Conservation (phyloP, 371 early-diverging fungal genomes). For the Mucor indicus region DNA sequence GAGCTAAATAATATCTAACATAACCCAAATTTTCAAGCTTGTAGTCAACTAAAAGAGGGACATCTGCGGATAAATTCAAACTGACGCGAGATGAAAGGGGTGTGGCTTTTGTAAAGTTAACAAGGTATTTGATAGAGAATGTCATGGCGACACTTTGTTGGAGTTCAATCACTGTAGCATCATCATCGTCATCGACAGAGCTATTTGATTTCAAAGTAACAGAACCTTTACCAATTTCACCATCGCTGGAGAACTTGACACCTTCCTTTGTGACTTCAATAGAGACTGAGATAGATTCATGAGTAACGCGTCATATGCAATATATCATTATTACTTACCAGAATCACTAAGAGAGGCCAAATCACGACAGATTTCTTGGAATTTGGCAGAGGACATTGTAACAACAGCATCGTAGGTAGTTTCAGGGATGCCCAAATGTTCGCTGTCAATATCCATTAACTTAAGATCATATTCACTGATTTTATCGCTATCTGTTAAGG, state of each 20-base stretch:
- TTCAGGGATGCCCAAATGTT: conserved; percentile 96
- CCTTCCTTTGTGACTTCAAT: conserved; percentile 93
- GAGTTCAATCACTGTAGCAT: conserved; percentile 74
- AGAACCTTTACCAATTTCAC: conserved; percentile 88
- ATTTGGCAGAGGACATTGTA: conserved; percentile 86
- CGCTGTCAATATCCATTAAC: conserved; percentile 96
- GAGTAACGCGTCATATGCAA: not conserved
- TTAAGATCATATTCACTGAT: conserved; percentile 93
- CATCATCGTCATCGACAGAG: conserved; percentile 79
- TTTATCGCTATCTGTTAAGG: conserved; percentile 70
- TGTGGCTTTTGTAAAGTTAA: conserved; percentile 94
- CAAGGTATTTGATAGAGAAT: conserved; percentile 93
- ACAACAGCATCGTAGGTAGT: conserved; percentile 90
- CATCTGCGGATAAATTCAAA: conserved; percentile 80
- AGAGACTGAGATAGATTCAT: conserved; percentile 48
- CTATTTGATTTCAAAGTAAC: conserved; percentile 78
- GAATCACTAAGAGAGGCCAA: conserved; percentile 85
- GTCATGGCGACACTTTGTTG: conserved; percentile 79
- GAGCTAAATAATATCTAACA: conserved; percentile 87
- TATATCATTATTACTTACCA: conserved; percentile 37
- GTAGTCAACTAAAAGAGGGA: conserved; percentile 94
- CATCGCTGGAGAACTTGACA: conserved; percentile 84
- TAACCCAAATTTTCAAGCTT: conserved; percentile 88
- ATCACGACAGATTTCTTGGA: conserved; percentile 92
- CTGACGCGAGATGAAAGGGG: conserved; percentile 80